phyloP scores from a whole-genome alignment of 257 asterid species.

The Lavandula angustifolia region DNA sequence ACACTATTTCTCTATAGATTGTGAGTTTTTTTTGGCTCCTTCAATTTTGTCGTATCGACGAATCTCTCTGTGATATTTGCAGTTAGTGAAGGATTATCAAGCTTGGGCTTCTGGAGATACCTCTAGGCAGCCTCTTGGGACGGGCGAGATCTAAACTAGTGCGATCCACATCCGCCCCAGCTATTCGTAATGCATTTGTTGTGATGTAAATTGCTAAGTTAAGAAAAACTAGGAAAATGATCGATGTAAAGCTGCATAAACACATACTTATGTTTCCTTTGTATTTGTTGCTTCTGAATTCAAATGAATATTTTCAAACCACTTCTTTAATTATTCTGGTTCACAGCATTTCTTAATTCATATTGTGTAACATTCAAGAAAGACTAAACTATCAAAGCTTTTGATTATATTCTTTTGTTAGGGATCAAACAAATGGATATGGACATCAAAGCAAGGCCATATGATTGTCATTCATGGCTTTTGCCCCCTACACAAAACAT shows the following conservation, averaged over 20 bases:
- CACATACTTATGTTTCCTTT: neutral
- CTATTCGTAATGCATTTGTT: constrained; percentile 18
- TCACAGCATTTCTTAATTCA: neutral
- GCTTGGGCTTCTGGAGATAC: constrained; percentile 98
- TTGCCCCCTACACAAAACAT: neutral
- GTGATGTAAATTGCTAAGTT: constrained; percentile 10
- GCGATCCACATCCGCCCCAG: neutral
- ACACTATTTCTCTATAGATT: neutral
- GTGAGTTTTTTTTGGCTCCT: neutral
- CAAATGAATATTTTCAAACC: constrained; percentile 10
- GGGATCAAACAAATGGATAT: constrained; percentile 7
- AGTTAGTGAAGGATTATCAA: constrained; percentile 86
- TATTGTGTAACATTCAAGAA: constrained; percentile 4
- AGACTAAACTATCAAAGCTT: neutral
- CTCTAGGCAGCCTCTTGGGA: constrained; percentile 93
- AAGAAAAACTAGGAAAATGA: constrained; percentile 28
- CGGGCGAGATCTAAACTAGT: constrained; percentile 64
- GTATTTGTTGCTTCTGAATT: neutral
- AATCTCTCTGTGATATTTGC: constrained; percentile 29
- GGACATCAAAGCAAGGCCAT: constrained; percentile 6
- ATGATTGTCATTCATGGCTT: neutral
- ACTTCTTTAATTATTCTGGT: neutral
- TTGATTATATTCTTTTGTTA: constrained; percentile 9
- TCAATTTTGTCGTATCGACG: neutral
- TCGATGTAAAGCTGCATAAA: constrained; percentile 16